These are phyloP conservation scores for Tranzscheliella williamsii DNA, from an alignment of 1,284 basidiomycete genomes.

Conservation along the genomic window DNA sequence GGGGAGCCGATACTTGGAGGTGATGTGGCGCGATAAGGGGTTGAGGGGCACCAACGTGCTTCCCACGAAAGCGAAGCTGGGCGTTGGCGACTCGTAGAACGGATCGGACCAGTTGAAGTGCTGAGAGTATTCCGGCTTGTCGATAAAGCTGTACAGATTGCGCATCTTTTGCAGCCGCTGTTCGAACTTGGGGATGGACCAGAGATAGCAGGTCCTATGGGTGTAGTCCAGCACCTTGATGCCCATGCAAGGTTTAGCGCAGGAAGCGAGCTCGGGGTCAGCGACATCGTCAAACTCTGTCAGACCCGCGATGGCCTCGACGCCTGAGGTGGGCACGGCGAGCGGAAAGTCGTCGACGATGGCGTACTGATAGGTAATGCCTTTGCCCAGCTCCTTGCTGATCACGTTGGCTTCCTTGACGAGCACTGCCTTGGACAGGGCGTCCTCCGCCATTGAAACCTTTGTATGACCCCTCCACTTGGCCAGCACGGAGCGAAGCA, in stretches of 20 bases:
- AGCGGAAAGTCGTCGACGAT: constrained; percentile 80
- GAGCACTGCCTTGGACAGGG: constrained; percentile 80
- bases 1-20: constrained; percentile 42
- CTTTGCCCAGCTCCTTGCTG: constrained; percentile 69
- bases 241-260: constrained; percentile 72
- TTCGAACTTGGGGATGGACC: constrained; percentile 85
- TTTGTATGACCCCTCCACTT: constrained; percentile 72
- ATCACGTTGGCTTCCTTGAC: constrained; percentile 86
- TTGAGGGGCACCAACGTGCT: constrained; percentile 78
- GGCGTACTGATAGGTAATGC: constrained; percentile 87
- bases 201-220: constrained; percentile 62
- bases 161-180: constrained; percentile 91
- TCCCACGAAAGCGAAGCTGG: constrained; percentile 71
- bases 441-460: constrained; percentile 78
- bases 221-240: constrained; percentile 74
- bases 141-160: constrained; percentile 86
- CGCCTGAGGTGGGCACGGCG: constrained; percentile 77
- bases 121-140: constrained; percentile 73
- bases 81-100: constrained; percentile 74
- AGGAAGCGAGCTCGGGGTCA: constrained; percentile 41
- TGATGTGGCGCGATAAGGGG: constrained; percentile 72
- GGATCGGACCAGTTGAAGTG: constrained; percentile 92
- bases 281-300: constrained; percentile 78
- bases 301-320: constrained; percentile 79
- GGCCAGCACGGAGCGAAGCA: constrained; percentile 71